Evolutionary conservation across 352 stramenopile species (phyloP).

Genomic region (Globisporangium middletonii): DNA sequence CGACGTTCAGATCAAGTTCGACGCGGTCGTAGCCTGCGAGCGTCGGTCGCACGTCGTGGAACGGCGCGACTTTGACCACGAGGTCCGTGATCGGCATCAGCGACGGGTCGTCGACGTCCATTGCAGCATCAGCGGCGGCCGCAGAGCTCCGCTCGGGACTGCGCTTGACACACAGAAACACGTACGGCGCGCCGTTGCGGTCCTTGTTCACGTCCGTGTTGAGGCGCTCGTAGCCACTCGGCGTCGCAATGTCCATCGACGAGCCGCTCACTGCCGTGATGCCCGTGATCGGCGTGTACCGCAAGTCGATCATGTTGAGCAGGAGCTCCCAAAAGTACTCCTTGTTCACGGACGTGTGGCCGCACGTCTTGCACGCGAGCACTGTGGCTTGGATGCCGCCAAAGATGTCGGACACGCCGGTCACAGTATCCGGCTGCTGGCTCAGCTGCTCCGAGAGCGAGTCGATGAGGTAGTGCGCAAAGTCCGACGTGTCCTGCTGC

Average conservation of each 20-base stretch:
- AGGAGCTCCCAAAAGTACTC: conserved; percentile 89
- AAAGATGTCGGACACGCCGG: conserved; percentile 71
- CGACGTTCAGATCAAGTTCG: conserved; percentile 77
- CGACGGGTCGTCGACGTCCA: conserved; percentile 21
- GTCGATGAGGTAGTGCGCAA: conserved; percentile 84
- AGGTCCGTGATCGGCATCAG: conserved; percentile 76
- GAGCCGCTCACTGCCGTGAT: conserved; percentile 73
- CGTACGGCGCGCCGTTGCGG: conserved; percentile 62
- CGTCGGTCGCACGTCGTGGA: conserved; percentile 51
- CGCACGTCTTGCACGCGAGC: conserved; percentile 75
- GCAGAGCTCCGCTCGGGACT: conserved; percentile 36
- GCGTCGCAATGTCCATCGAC: conserved; percentile 58
- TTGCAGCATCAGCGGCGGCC: conserved; percentile 9
- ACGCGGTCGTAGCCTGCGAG: conserved; percentile 73
- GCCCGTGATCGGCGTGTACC: conserved; percentile 82
- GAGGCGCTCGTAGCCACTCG: conserved; percentile 65
- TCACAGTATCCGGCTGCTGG: conserved; percentile 45
- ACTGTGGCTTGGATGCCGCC: conserved; percentile 79
- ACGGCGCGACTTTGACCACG: conserved; percentile 58
- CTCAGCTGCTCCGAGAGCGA: conserved; percentile 64
- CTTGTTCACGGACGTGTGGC: conserved; percentile 72
- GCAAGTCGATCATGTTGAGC: conserved; percentile 87
- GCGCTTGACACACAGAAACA: conserved; percentile 80
- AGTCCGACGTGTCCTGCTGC: conserved; percentile 85
- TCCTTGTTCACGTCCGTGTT: conserved; percentile 87